Percentiles rank a stretch among this genome's conserved stretches.
Conservation (phyloP, 306 rosid species). For the Citrullus mucosospermus region DNA sequence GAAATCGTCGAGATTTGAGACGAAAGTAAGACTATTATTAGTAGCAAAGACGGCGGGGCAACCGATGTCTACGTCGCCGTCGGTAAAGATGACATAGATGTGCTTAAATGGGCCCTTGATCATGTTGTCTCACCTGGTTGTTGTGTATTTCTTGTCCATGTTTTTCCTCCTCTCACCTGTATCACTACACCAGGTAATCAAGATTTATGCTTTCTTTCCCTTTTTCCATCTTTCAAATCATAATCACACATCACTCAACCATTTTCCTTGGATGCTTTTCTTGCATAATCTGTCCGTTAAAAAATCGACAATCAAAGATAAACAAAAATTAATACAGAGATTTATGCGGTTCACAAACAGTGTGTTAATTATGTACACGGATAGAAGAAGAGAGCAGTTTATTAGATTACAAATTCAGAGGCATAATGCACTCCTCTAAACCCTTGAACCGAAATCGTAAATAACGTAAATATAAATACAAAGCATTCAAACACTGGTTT, state of each 20-base stretch:
- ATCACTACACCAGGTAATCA: slow-evolving; percentile 64
- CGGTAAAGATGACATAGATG: slow-evolving; percentile 58
- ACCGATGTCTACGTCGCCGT: slow-evolving; percentile 65
- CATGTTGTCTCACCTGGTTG: slow-evolving; percentile 48
- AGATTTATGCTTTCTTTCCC: neutral
- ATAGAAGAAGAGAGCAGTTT: no score
- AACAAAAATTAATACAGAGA: no score
- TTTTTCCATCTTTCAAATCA: neutral
- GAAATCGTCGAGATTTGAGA: slow-evolving; percentile 57
- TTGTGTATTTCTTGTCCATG: slow-evolving; percentile 58
- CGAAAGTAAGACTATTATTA: slow-evolving; percentile 23
- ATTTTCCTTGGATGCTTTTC: neutral
- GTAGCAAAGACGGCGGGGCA: slow-evolving; percentile 13
- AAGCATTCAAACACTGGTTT: neutral
- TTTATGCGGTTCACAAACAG: no score
- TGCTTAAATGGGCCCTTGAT: slow-evolving; percentile 63
- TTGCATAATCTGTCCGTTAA: neutral
- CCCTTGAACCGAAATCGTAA: no score
- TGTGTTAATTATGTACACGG: no score
- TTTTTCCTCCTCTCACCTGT: slow-evolving; percentile 48
- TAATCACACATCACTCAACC: neutral
- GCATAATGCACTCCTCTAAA: no score
- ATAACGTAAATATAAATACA: no score
- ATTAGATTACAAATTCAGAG: no score
- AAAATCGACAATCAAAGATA: no score